Evolutionary conservation across 805 yeast species (phyloP).

Genomic region (Metschnikowia picachoensis): DNA sequence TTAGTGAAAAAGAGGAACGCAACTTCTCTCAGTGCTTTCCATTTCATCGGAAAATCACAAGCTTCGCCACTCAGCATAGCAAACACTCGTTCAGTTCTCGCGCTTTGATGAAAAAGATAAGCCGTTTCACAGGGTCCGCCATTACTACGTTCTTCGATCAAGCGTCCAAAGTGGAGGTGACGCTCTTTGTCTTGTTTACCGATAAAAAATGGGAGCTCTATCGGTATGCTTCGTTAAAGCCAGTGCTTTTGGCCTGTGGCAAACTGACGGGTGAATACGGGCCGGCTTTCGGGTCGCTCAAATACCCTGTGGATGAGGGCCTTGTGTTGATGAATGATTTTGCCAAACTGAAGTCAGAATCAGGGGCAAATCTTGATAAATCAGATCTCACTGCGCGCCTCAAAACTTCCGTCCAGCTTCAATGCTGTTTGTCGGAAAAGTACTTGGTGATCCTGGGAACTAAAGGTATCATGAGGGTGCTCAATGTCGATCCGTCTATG

Average conservation of each 20-base stretch:
- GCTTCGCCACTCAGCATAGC: slow-evolving; percentile 53
- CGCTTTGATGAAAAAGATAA: slow-evolving; percentile 23
- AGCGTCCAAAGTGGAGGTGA: slow-evolving; percentile 51
- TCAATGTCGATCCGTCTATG: slow-evolving; percentile 39
- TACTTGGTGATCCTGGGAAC: slow-evolving; percentile 69
- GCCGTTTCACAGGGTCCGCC: slow-evolving; percentile 28
- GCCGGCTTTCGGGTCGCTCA: slow-evolving; percentile 26
- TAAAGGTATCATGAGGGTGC: slow-evolving; percentile 64
- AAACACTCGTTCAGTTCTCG: slow-evolving; percentile 25
- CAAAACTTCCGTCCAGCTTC: slow-evolving; percentile 55
- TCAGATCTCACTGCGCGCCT: slow-evolving; percentile 20
- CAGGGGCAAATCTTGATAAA: slow-evolving; percentile 19
- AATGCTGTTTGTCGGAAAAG: slow-evolving; percentile 55
- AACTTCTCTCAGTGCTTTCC: slow-evolving; percentile 81
- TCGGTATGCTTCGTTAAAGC: slow-evolving; percentile 42
- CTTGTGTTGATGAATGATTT: slow-evolving; percentile 28
- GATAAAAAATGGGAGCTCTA: slow-evolving; percentile 75
- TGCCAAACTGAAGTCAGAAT: slow-evolving; percentile 10
- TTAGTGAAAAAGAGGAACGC: slow-evolving; percentile 50
- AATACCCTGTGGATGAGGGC: slow-evolving; percentile 19
- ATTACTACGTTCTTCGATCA: slow-evolving; percentile 30
- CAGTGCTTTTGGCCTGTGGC: slow-evolving; percentile 64
- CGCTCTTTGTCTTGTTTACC: slow-evolving; percentile 60
- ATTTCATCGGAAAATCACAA: slow-evolving; percentile 58
- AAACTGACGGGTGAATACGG: slow-evolving; percentile 69